These are phyloP conservation scores for Trichothecium roseum DNA, from an alignment of 2,329 filamentous ascomycete genomes.

Conservation along the genomic window DNA sequence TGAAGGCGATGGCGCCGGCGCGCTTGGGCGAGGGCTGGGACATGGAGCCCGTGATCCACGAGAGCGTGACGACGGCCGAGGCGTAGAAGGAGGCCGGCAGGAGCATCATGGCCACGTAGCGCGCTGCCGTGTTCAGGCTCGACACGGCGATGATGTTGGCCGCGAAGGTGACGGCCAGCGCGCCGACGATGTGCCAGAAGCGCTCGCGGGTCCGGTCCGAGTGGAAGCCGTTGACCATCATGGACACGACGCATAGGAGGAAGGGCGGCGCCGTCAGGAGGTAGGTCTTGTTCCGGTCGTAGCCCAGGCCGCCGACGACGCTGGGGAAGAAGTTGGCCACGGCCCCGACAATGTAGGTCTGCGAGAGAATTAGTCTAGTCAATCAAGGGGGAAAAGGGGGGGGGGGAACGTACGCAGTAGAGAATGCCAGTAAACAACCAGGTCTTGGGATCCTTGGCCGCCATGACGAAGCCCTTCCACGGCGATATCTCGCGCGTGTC, in stretches of 20 bases:
- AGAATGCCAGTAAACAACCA: no score
- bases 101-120: constrained; percentile 37
- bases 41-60: constrained; percentile 59
- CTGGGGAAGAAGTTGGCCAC: constrained; percentile 20
- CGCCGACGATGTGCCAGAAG: constrained; percentile 46
- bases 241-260: constrained; percentile 44
- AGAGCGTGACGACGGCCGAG: constrained; percentile 35
- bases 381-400: no score
- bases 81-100: constrained; percentile 22
- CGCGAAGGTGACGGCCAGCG: constrained; percentile 47
- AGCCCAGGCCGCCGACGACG: constrained; percentile 56
- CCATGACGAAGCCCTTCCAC: constrained; percentile 38
- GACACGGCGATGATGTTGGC: constrained; percentile 58
- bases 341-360: constrained; percentile 4
- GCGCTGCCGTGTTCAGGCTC: constrained; percentile 45
- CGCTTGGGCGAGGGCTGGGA: constrained; percentile 66
- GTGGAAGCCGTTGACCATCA: constrained; percentile 20
- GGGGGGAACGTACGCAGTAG: no score
- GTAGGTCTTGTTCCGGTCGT: constrained; percentile 45
- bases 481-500: constrained; percentile 44
- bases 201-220: constrained; percentile 11
- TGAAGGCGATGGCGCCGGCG: constrained; percentile 55
- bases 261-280: constrained; percentile 55
- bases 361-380: no score
- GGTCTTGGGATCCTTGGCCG: constrained; percentile 47